These are phyloP conservation scores for Emmonsiellopsis sp. DNA, from an alignment of 2,329 filamentous ascomycete genomes.

Conservation along the genomic window DNA sequence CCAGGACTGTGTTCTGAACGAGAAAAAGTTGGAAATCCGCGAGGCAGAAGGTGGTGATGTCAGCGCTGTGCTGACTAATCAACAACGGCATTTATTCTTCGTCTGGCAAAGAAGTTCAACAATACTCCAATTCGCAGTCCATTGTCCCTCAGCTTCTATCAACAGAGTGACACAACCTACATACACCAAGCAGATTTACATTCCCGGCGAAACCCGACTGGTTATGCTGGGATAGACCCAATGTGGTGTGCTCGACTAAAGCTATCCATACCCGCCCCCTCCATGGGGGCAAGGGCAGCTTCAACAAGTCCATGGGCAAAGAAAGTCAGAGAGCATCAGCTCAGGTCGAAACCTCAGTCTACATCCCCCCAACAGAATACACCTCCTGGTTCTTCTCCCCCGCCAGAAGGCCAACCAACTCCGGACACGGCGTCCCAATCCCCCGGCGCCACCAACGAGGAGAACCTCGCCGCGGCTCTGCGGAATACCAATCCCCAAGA, in stretches of 20 bases:
- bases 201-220: neutral
- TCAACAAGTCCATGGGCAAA: constrained; percentile 4
- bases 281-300: neutral
- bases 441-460: constrained; percentile 2
- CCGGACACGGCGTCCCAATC: neutral
- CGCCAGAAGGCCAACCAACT: neutral
- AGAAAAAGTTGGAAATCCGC: too few relatives aligned
- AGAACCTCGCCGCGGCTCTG: constrained; percentile 25
- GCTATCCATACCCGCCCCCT: neutral
- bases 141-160: too few relatives aligned
- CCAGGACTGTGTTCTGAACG: too few relatives aligned
- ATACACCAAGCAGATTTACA: neutral
- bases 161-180: neutral
- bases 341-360: neutral
- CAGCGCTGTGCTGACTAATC: too few relatives aligned
- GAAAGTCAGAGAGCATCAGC: neutral
- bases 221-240: neutral
- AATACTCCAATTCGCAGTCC: neutral
- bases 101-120: too few relatives aligned
- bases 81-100: too few relatives aligned
- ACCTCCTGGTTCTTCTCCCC: neutral
- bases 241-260: neutral
- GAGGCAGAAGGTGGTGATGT: too few relatives aligned
- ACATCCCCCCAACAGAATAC: neutral
- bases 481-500: constrained; percentile 36